These are phyloP conservation scores for Eimeria mitis DNA, from an alignment of 169 alveolate species.

Conservation along the genomic window DNA sequence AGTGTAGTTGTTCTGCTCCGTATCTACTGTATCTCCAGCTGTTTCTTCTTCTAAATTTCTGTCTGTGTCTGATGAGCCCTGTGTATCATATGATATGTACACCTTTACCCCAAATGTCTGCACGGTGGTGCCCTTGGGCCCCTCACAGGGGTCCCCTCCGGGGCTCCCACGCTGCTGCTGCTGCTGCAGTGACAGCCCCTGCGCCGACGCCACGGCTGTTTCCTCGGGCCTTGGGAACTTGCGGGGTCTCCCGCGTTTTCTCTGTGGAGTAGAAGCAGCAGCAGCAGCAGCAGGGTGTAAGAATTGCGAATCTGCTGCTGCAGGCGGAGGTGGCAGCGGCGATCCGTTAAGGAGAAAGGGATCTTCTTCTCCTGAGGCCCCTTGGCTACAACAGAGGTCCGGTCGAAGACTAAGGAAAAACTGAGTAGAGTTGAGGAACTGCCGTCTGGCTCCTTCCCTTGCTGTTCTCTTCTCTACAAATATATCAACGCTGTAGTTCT, in stretches of 20 bases:
- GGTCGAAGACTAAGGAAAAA: neutral
- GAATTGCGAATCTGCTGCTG: neutral
- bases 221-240: constrained; percentile 49
- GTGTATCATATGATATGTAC: neutral
- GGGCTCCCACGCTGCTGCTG: neutral
- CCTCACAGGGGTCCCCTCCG: neutral
- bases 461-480: constrained; percentile 17
- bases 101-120: neutral
- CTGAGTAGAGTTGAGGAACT: neutral
- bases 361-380: neutral
- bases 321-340: neutral
- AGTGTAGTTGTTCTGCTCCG: neutral
- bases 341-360: constrained; percentile 18
- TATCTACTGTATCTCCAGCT: neutral
- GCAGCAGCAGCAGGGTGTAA: neutral
- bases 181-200: neutral
- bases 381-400: too few species aligned
- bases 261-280: neutral
- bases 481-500: neutral
- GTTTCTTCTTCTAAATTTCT: neutral
- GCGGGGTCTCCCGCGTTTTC: constrained; percentile 33
- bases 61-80: neutral
- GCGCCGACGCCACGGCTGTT: neutral
- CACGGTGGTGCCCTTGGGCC: neutral
- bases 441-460: neutral